Evolutionary conservation across 371 early-diverging fungal species (phyloP).

Genomic region (Syncephalis fuscata): DNA sequence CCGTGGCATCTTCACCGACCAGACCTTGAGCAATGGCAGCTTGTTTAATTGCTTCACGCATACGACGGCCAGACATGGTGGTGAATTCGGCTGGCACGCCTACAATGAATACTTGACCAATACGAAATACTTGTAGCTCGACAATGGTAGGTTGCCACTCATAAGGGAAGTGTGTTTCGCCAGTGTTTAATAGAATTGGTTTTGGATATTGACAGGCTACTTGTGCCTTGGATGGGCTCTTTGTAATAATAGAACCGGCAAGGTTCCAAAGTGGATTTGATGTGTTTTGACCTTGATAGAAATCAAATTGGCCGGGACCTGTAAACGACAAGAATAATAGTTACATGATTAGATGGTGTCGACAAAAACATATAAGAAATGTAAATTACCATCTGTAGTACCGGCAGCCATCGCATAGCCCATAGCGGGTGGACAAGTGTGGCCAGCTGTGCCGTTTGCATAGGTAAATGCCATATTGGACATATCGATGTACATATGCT

Average conservation of each 20-base stretch:
- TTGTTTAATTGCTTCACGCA: constrained; percentile 17
- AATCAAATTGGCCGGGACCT: constrained; percentile 14
- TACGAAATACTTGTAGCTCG: constrained; percentile 27
- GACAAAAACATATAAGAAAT: no score
- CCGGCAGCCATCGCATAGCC: constrained; percentile 33
- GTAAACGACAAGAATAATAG: no score
- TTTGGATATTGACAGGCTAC: constrained; percentile 37
- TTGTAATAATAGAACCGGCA: constrained; percentile 14
- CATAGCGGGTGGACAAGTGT: constrained; percentile 20
- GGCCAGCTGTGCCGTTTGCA: constrained; percentile 7
- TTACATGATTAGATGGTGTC: not conserved
- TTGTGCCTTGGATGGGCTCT: constrained; percentile 11
- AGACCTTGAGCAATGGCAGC: constrained; percentile 4
- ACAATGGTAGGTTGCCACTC: constrained; percentile 34
- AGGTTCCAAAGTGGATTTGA: constrained; percentile 23
- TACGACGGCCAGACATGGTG: constrained; percentile 42
- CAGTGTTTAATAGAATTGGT: constrained; percentile 36
- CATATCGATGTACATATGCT: constrained; percentile 22
- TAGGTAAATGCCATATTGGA: constrained; percentile 15
- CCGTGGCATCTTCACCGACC: constrained; percentile 15
- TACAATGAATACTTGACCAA: constrained; percentile 32
- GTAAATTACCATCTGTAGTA: constrained; percentile 28
- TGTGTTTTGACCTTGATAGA: constrained; percentile 16
- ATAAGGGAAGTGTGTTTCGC: constrained; percentile 26
- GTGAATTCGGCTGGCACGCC: constrained; percentile 42